Percentiles rank a stretch among this genome's conserved stretches.
Evolutionary conservation across 345 rosid genomes (phyloP).

Genomic region (Eucalyptus cloeziana): DNA sequence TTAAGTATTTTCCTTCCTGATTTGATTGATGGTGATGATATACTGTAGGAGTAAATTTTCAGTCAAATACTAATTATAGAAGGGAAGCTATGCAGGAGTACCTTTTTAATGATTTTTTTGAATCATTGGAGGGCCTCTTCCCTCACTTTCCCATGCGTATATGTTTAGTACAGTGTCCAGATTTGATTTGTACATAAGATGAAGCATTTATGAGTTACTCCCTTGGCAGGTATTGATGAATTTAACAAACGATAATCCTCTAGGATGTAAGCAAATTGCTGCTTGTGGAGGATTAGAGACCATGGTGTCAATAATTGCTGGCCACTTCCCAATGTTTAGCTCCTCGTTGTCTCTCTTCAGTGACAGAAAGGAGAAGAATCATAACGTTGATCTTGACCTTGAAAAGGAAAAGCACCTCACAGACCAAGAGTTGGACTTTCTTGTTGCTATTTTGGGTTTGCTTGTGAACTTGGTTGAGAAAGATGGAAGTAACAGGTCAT

Average conservation of each 20-base stretch:
- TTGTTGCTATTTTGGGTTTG: conserved; percentile 88
- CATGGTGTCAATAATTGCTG: conserved; percentile 60
- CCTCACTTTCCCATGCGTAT: neutral
- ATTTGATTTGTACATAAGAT: neutral
- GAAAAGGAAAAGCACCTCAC: conserved; percentile 42
- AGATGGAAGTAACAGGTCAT: conserved; percentile 78
- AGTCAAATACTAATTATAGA: neutral
- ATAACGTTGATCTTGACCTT: conserved; percentile 1
- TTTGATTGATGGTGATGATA: neutral
- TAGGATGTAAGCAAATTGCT: conserved; percentile 83
- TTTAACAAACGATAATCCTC: conserved; percentile 79
- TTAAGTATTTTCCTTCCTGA: neutral
- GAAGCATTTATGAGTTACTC: neutral
- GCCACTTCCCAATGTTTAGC: conserved; percentile 66
- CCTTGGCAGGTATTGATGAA: conserved; percentile 78
- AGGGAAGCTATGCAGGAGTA: neutral
- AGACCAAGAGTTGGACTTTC: conserved; percentile 91
- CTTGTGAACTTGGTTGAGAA: conserved; percentile 94
- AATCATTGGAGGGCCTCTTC: neutral
- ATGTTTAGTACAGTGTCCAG: neutral
- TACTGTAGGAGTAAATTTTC: neutral
- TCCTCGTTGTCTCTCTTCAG: conserved; percentile 19
- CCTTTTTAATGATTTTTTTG: neutral
- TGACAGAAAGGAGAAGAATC: conserved; percentile 14
- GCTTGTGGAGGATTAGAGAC: conserved; percentile 74